phyloP scores from a whole-genome alignment of 2,329 filamentous ascomycete species.

The Balansia obtecta region DNA sequence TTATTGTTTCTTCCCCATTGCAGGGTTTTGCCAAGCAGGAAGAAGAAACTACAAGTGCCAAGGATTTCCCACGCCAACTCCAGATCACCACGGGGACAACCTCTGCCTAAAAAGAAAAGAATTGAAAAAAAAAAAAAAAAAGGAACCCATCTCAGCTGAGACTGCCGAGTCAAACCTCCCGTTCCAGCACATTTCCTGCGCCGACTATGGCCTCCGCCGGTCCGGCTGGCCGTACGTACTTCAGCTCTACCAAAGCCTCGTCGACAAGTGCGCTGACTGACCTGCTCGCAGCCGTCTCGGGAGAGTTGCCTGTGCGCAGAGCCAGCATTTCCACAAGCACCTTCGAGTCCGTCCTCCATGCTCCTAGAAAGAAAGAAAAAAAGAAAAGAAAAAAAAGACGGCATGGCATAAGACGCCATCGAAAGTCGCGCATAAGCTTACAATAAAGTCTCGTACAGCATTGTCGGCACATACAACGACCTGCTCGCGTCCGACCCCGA shows the following conservation, averaged over 20 bases:
- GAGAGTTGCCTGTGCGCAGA: slow-evolving; percentile 4
- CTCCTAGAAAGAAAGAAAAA: too few relatives aligned
- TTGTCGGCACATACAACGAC: slow-evolving; percentile 41
- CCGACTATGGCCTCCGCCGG: slow-evolving; percentile 2
- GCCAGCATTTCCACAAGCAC: slow-evolving; percentile 9
- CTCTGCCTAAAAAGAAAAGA: too few relatives aligned
- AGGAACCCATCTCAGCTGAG: too few relatives aligned
- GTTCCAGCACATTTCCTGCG: neutral
- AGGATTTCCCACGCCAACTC: too few relatives aligned
- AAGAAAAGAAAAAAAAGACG: too few relatives aligned
- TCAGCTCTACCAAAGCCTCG: neutral
- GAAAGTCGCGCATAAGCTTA: neutral
- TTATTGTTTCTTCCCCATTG: too few relatives aligned
- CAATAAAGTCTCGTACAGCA: slow-evolving; percentile 22
- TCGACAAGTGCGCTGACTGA: neutral
- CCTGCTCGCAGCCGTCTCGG: slow-evolving; percentile 1
- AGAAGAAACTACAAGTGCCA: too few relatives aligned
- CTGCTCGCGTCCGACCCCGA: slow-evolving; percentile 58
- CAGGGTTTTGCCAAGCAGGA: too few relatives aligned
- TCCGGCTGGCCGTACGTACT: slow-evolving; percentile 1
- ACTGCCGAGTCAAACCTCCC: neutral
- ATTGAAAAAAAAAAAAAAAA: too few relatives aligned
- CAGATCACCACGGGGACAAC: too few relatives aligned
- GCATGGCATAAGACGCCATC: too few relatives aligned
- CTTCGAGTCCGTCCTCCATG: slow-evolving; percentile 9